Percentiles rank a stretch among this genome's conserved stretches.
phyloP scores from a whole-genome alignment of 225 moss, liverwort and hornwort genomes.

The Polytrichum formosum region DNA sequence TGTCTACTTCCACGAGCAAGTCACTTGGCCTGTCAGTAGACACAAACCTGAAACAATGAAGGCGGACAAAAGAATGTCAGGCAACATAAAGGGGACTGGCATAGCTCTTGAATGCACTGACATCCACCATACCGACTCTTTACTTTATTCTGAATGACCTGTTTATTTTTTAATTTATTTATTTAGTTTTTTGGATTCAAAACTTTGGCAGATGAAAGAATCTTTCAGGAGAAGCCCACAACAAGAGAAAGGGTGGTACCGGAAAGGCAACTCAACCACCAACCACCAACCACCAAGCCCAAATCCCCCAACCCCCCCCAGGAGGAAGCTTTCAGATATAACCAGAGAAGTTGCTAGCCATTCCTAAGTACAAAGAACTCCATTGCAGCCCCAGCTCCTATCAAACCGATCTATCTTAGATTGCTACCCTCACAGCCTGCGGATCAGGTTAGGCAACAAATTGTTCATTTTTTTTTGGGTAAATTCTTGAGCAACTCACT shows the following conservation, averaged over 20 bases:
- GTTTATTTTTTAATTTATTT: too few species aligned
- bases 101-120: background rate
- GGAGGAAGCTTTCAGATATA: too few species aligned
- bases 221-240: too few species aligned
- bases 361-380: background rate
- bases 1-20: constrained; percentile 74
- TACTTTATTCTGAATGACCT: background rate
- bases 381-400: background rate
- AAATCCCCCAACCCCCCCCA: background rate
- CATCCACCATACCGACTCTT: background rate
- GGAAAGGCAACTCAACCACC: background rate
- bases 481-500: background rate
- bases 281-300: background rate
- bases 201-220: too few species aligned
- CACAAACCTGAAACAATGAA: constrained; percentile 30
- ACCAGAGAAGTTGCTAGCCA: background rate
- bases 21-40: constrained; percentile 51
- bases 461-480: background rate
- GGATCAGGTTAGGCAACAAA: too few species aligned
- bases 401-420: background rate
- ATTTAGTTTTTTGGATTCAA: too few species aligned
- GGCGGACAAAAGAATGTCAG: background rate
- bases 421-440: too few species aligned
- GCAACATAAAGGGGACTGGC: background rate
- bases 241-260: background rate